These are phyloP conservation scores for Saxophila tyrrhenica DNA, from an alignment of 495 filamentous ascomycete genomes.

Conservation along the genomic window DNA sequence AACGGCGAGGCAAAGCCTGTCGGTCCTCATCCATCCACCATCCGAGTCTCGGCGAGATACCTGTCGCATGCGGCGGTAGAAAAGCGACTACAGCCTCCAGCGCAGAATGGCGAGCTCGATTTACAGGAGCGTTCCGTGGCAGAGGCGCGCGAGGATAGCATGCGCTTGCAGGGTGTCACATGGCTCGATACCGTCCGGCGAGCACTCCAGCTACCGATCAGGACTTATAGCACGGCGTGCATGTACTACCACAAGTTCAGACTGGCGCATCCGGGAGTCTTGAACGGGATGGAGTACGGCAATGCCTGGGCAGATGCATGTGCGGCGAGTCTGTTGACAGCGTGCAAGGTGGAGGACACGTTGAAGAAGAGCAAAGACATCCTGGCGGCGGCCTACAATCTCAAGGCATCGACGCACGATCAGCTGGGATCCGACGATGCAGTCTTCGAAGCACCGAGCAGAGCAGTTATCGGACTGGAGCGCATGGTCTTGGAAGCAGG, in stretches of 20 bases:
- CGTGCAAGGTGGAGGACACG: slow-evolving; percentile 96
- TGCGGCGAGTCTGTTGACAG: slow-evolving; percentile 74
- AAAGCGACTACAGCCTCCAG: neutral
- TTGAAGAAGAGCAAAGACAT: slow-evolving; percentile 94
- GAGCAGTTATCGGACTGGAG: slow-evolving; percentile 76
- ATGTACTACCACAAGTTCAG: slow-evolving; percentile 86
- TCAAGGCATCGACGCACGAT: slow-evolving; percentile 60
- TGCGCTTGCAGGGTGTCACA: slow-evolving; percentile 63
- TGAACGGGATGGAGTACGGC: slow-evolving; percentile 7
- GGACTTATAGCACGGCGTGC: slow-evolving; percentile 73
- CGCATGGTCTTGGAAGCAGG: slow-evolving; percentile 87
- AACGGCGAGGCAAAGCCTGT: slow-evolving; percentile 18
- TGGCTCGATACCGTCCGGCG: slow-evolving; percentile 72
- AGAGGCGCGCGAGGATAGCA: slow-evolving; percentile 53
- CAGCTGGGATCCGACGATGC: slow-evolving; percentile 71
- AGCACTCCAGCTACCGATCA: slow-evolving; percentile 64
- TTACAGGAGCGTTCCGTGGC: slow-evolving; percentile 48
- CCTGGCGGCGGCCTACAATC: slow-evolving; percentile 76
- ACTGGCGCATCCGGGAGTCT: slow-evolving; percentile 56
- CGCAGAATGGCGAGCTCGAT: slow-evolving; percentile 39
- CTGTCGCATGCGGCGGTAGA: slow-evolving; percentile 30
- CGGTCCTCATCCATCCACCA: slow-evolving; percentile 59
- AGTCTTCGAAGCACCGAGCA: slow-evolving; percentile 62
- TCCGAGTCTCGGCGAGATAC: slow-evolving; percentile 58
- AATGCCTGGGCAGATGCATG: slow-evolving; percentile 55